Conservation (phyloP, 306 rosid genomes). For the Ormosia emarginata region DNA sequence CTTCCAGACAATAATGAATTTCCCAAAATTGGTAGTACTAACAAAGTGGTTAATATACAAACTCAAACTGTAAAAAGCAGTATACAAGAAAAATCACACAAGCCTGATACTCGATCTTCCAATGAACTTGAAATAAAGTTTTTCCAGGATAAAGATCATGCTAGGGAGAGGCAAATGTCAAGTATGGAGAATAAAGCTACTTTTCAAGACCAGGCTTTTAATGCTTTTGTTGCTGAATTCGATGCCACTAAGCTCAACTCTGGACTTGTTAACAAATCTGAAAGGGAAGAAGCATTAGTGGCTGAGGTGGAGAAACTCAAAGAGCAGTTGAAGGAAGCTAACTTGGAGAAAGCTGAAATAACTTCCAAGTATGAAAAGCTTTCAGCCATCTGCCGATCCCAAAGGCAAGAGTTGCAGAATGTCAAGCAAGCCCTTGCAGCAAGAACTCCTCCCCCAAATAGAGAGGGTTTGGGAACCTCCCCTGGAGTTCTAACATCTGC, state of each 20-base stretch:
- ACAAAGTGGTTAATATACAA: slow-evolving; percentile 38
- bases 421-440: slow-evolving; percentile 80
- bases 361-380: slow-evolving; percentile 88
- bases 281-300: slow-evolving; percentile 69
- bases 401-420: slow-evolving; percentile 91
- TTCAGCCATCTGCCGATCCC: slow-evolving; percentile 92
- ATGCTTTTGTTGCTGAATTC: slow-evolving; percentile 82
- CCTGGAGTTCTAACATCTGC: slow-evolving; percentile 43
- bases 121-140: slow-evolving; percentile 62
- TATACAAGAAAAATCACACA: slow-evolving; percentile 43
- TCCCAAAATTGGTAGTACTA: slow-evolving; percentile 45
- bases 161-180: slow-evolving; percentile 33
- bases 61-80: slow-evolving; percentile 43
- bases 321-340: slow-evolving; percentile 71
- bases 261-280: slow-evolving; percentile 41
- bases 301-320: slow-evolving; percentile 74
- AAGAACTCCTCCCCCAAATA: slow-evolving; percentile 62
- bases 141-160: slow-evolving; percentile 41
- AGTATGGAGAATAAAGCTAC: slow-evolving; percentile 38
- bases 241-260: slow-evolving; percentile 53
- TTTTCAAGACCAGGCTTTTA: slow-evolving; percentile 63
- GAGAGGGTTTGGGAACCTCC: slow-evolving; percentile 44
- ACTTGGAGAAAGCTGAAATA: slow-evolving; percentile 77
- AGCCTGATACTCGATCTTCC: slow-evolving; percentile 41
- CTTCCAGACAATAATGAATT: slow-evolving; percentile 40